Evolutionary conservation across 192 early-diverging fungal genomes (phyloP), one percentile per base, ranked within the genome.

Genomic region (Allomyces macrogynus): DNA sequence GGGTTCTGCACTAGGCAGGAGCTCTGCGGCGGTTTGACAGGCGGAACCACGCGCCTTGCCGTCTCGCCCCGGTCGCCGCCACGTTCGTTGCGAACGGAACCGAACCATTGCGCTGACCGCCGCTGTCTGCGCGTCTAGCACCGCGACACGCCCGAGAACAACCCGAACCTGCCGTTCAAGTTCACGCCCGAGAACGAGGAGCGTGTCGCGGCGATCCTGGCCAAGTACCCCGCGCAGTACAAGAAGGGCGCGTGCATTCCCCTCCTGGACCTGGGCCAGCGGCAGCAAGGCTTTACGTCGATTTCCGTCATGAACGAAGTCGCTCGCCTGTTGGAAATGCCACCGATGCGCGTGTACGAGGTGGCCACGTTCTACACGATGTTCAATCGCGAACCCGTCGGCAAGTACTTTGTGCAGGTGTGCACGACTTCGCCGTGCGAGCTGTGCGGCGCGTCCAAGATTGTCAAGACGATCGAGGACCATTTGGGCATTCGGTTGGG

Each of bases 301-400:
- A 80, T 99, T 66, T 84, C 88, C 26, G 93, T 93, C 23, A 99
- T 99, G 96, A 94, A 99, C 77, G 80, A 89, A 62, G 88, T 99
- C 70, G 93, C 96, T 62, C 84, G 89, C 75, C 74, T 95, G 64
- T 77, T 94, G 26, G 92, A 97, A 70, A 86, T 97, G 4, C 91
- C 93, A 62, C 96, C 96, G 24, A 96, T 99, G 92, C 85, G 96
- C 64, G 94, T 99, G 60, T 97, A 97, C 80, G 94, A 99, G 73
- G 96, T 99, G 23, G 96, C 96, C n/a, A 97, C 94, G 32, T 99
- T 99, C 76, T 99, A 99, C 73, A 99, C 95, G 64, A 99, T 99
- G 95, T 99, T 90, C 79, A 97, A 97, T 81, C 81, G 92, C 82
- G 86, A 89, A 66, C 95, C 95, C 20, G 89, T 95, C 61, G 95